Base-by-base conservation (phyloP, 208 protist genomes). In the Crithidia acanthocephali region DNA sequence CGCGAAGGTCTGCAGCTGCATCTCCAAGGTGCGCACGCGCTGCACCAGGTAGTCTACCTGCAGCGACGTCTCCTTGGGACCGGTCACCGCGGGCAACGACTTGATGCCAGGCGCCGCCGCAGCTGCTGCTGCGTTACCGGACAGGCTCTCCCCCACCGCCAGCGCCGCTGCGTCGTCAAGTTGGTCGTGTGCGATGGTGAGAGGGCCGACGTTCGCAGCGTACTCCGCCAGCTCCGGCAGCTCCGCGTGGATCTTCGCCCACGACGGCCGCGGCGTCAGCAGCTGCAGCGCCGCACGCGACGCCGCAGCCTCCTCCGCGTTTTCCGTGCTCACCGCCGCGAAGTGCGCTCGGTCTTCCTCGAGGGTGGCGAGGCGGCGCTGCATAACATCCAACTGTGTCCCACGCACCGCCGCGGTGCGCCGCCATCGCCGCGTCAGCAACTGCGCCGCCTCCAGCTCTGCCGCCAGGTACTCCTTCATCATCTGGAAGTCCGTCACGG, bases 11-110 rank as follows among this genome's bases (percentile, higher is more conserved):
- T 55, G 16, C 35, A 93, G 55, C 30, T 81, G 55, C 30, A 35
- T 45, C 25, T 78, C 63, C 28, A 93, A 76, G n/a, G 63, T 60
- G 11, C 62, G 25, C 27, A 93, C 69, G 18, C 77, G 78, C 32
- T 91, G 65, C n/a, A 90, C 87, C 5, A 95, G 79, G 51, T 81
- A 95, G 28, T 89, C 87, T 16, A 95, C 87, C 68, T 91, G 90
- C 32, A 91, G 58, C 23, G 28, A 27, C 0, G 84, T 92, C 42
- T 83, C 76, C 56, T n/a, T 77, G 0, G 73, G 68, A 0, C 88
- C 90, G 22, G 48, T 62, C 20, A 93, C 86, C 10, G 62, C 30
- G 20, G 74, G 78, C 48, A 75, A 15, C 22, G n/a, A 18, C 25
- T 30, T 37, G 1, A 13, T 18, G 11, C 59, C 30, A 15, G 56